Evolutionary conservation across 139 green algal species (phyloP), one percentile per base, ranked within the genome.

Genomic region (Chlamydomonas schloesseri): DNA sequence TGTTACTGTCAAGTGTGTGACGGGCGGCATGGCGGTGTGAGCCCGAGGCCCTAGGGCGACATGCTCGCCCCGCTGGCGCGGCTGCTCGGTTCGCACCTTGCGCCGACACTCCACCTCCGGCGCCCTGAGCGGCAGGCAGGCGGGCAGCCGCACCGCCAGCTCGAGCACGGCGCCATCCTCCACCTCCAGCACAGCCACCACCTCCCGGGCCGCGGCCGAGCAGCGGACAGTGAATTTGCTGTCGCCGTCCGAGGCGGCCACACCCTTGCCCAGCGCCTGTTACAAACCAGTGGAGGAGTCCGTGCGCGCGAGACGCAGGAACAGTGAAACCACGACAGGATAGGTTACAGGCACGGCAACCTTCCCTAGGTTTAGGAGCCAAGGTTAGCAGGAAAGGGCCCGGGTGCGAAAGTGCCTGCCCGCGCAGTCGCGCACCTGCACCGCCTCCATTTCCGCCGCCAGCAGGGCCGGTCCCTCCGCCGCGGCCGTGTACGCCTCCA

Each of bases 131-230:
- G 97, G 97, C 80, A 94, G 94, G 86, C 88, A 88, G 20, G 87
- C 84, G 0, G 97, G 96, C 82, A 99, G 94, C 82, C 90, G 91
- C 26, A 99, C 90, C 0, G 87, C 87, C 70, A 99, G 89, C 91
- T 99, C 96, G 75, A 99, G 88, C 20, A 68, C 91, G 9, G 96
- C 90, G 0, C 94, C 95, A 42, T 99, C 97, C 91, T 99, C 97
- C 57, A 98, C 91, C 64, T 93, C 81, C 82, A 94, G 84, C 55
- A 84, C 69, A n/a, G 96, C 96, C 3, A 94, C 82, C 28, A 98
- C 95, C 91, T 98, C 95, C 0, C 96, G 84, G 4, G 73, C 62
- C 0, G 72, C 77, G 24, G 89, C 71, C 75, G 87, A 96, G 33
- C 90, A 88, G 17, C 89, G 87, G 46, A 98, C 89, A 28, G 67